A percentile compares a stretch with the other conserved stretches of the same genome.
These are phyloP conservation scores for Sphaerostilbella broomeana DNA, from an alignment of 2,329 filamentous ascomycete genomes.

Conservation along the genomic window DNA sequence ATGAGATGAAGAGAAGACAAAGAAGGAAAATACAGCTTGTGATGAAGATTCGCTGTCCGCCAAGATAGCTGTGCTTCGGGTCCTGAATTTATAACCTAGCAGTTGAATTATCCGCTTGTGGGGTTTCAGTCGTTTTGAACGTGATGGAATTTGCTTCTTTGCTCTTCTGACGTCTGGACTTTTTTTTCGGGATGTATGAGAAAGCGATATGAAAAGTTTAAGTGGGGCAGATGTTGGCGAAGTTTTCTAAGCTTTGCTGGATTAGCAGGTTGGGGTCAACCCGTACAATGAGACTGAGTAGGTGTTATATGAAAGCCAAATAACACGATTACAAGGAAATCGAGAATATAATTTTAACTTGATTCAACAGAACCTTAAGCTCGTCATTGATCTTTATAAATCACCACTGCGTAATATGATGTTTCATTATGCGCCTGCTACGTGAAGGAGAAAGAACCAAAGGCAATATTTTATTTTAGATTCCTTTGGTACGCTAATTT, in stretches of 20 bases:
- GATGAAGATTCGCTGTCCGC: too few species aligned
- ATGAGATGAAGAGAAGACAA: slow-evolving; percentile 11
- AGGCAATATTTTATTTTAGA: too few species aligned
- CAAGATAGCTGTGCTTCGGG: too few species aligned
- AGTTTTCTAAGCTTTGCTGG: slow-evolving; percentile 19
- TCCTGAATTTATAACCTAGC: not conserved
- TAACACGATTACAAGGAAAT: too few species aligned
- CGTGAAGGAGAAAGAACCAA: not conserved
- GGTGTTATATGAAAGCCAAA: not conserved
- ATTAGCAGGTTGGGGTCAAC: not conserved
- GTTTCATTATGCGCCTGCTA: not conserved
- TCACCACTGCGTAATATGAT: too few species aligned
- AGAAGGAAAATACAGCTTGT: too few species aligned
- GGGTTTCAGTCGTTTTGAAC: not conserved
- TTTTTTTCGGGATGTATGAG: slow-evolving; percentile 5
- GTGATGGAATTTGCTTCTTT: not conserved
- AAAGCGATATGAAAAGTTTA: slow-evolving; percentile 15
- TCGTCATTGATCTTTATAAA: too few species aligned
- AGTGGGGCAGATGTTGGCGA: slow-evolving; percentile 23
- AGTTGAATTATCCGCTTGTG: not conserved
- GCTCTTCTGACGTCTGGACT: not conserved
- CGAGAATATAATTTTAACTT: too few species aligned
- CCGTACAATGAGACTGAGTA: not conserved
- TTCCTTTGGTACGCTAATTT: too few species aligned
- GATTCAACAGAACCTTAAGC: too few species aligned